These are phyloP conservation scores for Candida nonsorbophila DNA, from an alignment of 805 yeast genomes.

Conservation along the genomic window DNA sequence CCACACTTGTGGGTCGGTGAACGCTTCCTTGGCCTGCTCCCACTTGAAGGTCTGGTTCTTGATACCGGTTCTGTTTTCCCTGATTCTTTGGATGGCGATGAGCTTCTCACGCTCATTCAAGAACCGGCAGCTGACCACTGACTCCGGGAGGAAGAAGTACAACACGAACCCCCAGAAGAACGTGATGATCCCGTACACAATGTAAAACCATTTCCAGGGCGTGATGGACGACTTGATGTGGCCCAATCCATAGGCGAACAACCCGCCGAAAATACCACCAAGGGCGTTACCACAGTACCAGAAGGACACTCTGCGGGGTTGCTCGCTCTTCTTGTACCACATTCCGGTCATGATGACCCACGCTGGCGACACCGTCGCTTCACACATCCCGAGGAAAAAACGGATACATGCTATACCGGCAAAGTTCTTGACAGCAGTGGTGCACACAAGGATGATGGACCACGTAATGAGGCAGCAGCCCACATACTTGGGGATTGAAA, in stretches of 20 bases:
- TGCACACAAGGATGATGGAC: conserved; percentile 25
- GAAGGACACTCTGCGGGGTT: conserved; percentile 12
- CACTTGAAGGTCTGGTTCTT: conserved; percentile 29
- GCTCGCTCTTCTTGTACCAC: conserved; percentile 15
- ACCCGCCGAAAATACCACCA: conserved; percentile 2
- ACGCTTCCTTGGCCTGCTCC: conserved; percentile 29
- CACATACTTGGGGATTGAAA: conserved; percentile 29
- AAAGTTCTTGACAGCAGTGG: conserved; percentile 27
- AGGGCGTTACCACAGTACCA: conserved; percentile 10
- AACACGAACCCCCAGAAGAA: conserved; percentile 44
- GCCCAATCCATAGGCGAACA: conserved; percentile 19
- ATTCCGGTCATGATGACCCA: conserved; percentile 15
- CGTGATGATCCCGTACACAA: conserved; percentile 56
- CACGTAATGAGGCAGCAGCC: conserved; percentile 21
- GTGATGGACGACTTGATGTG: conserved; percentile 32
- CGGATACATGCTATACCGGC: conserved; percentile 12
- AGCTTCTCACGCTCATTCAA: conserved; percentile 26
- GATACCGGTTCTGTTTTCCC: conserved; percentile 32
- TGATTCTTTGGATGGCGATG: conserved; percentile 25
- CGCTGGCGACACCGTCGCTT: conserved; percentile 15
- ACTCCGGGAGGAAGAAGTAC: conserved; percentile 37
- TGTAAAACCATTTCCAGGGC: conserved; percentile 58
- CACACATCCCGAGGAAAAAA: conserved; percentile 12
- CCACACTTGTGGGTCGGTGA: conserved; percentile 14
- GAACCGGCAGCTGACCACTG: conserved; percentile 30